These are phyloP conservation scores for Blastobotrys muscicola DNA, from an alignment of 805 yeast species.

Conservation along the genomic window DNA sequence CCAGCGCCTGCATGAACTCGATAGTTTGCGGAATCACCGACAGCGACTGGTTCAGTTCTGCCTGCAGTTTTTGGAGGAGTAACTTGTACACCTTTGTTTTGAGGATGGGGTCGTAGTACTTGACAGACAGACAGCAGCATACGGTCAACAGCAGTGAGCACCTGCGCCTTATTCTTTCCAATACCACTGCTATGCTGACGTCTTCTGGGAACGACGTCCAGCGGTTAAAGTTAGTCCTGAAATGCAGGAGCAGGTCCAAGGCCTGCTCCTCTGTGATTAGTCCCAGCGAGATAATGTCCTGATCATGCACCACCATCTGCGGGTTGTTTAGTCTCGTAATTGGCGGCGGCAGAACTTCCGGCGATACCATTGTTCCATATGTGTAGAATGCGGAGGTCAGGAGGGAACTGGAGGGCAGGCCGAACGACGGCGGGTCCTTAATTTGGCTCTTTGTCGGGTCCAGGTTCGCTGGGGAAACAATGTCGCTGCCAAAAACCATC, in stretches of 20 bases:
- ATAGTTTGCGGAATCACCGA: slow-evolving; percentile 37
- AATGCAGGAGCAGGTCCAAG: slow-evolving; percentile 41
- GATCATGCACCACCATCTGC: slow-evolving; percentile 21
- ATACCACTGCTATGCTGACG: slow-evolving; percentile 38
- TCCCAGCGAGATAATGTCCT: slow-evolving; percentile 44
- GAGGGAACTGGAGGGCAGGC: slow-evolving; percentile 32
- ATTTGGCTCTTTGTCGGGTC: neutral
- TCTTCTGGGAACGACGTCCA: slow-evolving; percentile 67
- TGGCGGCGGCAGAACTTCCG: slow-evolving; percentile 29
- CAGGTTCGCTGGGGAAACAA: slow-evolving; percentile 1
- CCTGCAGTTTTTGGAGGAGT: slow-evolving; percentile 38
- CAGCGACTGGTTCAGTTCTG: slow-evolving; percentile 40
- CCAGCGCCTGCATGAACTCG: slow-evolving; percentile 61
- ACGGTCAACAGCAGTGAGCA: slow-evolving; percentile 60
- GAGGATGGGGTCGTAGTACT: slow-evolving; percentile 38
- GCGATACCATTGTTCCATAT: slow-evolving; percentile 28
- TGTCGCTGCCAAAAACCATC: slow-evolving; percentile 1
- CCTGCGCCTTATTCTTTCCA: slow-evolving; percentile 36
- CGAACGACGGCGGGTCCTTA: slow-evolving; percentile 22
- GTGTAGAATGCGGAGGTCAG: slow-evolving; percentile 38
- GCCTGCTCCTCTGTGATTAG: slow-evolving; percentile 43
- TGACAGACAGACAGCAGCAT: slow-evolving; percentile 52
- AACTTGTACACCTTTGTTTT: slow-evolving; percentile 35
- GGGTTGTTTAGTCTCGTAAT: slow-evolving; percentile 28
- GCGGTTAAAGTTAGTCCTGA: slow-evolving; percentile 59